phyloP scores from a whole-genome alignment of 805 yeast species.

The Yarrowia divulgata region DNA sequence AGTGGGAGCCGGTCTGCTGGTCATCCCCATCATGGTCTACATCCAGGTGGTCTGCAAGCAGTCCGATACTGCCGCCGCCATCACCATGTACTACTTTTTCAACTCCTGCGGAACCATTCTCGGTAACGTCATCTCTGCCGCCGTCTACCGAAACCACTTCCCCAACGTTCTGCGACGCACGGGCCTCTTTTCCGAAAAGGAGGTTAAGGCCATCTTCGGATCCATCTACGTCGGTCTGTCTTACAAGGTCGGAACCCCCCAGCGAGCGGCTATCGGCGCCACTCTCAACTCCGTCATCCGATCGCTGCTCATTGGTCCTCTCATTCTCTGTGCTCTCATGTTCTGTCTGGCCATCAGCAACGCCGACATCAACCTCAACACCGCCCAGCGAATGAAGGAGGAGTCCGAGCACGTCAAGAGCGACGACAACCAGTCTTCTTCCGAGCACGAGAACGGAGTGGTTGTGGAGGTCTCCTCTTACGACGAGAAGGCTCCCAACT shows the following conservation, averaged over 20 bases:
- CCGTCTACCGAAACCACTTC: constrained; percentile 39
- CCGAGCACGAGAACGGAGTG: background rate
- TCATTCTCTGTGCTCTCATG: constrained; percentile 22
- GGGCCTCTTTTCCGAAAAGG: constrained; percentile 2
- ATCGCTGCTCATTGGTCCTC: constrained; percentile 24
- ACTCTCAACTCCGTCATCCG: constrained; percentile 31
- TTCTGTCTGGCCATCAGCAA: constrained; percentile 21
- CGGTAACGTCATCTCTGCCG: constrained; percentile 39
- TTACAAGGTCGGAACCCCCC: constrained; percentile 14
- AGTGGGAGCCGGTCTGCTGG: constrained; percentile 35
- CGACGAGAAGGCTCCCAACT: background rate
- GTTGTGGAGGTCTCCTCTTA: background rate
- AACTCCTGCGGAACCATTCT: constrained; percentile 39
- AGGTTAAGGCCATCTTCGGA: constrained; percentile 7
- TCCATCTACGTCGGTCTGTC: constrained; percentile 11
- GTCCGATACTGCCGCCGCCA: constrained; percentile 38
- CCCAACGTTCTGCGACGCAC: constrained; percentile 6
- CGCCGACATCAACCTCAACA: constrained; percentile 23
- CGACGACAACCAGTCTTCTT: background rate
- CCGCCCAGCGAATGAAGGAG: constrained; percentile 29
- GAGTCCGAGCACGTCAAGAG: constrained; percentile 13
- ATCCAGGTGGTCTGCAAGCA: constrained; percentile 28
- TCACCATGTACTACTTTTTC: constrained; percentile 37
- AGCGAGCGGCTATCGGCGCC: constrained; percentile 24
- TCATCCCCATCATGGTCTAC: constrained; percentile 27